Base-by-base conservation (phyloP, 345 rosid species). In the Adansonia digitata region DNA sequence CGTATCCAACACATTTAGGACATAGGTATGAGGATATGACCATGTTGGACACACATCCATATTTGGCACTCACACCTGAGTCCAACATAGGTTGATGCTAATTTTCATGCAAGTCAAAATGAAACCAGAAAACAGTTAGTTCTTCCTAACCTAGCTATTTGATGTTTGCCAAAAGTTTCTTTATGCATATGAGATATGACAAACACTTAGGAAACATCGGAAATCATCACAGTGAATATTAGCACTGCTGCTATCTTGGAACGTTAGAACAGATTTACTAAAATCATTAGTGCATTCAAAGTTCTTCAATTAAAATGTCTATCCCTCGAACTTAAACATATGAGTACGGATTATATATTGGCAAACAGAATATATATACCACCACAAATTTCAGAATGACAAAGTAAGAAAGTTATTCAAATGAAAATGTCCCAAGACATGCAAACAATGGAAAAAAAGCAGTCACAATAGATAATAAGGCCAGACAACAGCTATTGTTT, bases 91-190 rank as follows among this genome's bases (percentile, higher is more conserved):
- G 46, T 46, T 29, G 7, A 61, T 71, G 68, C 63, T 61, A 64
- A 55, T 45, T 56, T 53, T 46, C 66, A 75, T 15, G 27, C 48
- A 27, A 69, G 22, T 77, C 67, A 63, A 61, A 72, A 22, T 15
- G n/a, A 64, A 60, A 77, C 59, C 40, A 48, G 29, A 35, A 11
- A 73, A 49, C 7, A 2, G 5, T 67, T 65, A 1, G 5, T 57
- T 39, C 51, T 56, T 49, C 31, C 74, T 18, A 31, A 6, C 61
- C 43, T 49, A 24, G 9, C 52, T 51, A 26, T 15, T 73, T 56
- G 20, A 27, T 31, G 35, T 65, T 60, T 22, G 18, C 2, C 9
- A 55, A 17, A 74, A 35, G 64, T 22, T 40, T 40, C 51, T 65
- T 45, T 35, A 62, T 7, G 22, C 13, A 18, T 43, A 43, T 43